Base-by-base conservation (phyloP, 1,284 basidiomycete genomes). In the Leccinum griseonigrum region DNA sequence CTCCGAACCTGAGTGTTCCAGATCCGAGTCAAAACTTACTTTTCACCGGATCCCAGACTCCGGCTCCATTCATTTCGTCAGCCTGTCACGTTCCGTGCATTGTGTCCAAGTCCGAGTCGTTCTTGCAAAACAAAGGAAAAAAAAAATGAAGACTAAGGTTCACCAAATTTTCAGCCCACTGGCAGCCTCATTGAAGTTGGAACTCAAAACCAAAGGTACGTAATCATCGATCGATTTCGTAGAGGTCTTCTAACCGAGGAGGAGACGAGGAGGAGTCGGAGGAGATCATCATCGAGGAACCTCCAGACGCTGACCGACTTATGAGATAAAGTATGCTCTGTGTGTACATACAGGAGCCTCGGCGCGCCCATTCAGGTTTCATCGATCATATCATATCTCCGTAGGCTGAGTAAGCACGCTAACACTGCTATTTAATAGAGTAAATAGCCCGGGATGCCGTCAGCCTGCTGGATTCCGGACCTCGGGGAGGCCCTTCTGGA, bases 311-410 rank as follows among this genome's bases (percentile, higher is more conserved):
- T 46, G 43, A 46, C 43, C 18, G 18, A 46, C 40, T 18, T 46
- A 22, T 46, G 43, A 46, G 18, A 11, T 22, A 46, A 22, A 22
- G 18, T 22, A 46, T 8, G 43, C 18, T 22, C 18, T 11, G 43
- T 18, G n/a, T 46, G 43, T 46, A 18, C 43, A 11, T 46, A 18
- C 43, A 11, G 4, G n/a, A n/a, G n/a, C n/a, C 43, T 46, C 34
- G 14, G 13, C 14, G 14, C 43, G 43, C 43, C 18, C 43, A 46
- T 46, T 46, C 43, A 46, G 2, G 18, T 26, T 61, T 62, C 59
- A 62, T 65, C 5, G 34, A 14, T 34, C 13, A 34, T 22, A 22
- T 34, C 29, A 29, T 29, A 29, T 29, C 11, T 67, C 65, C 62
- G 64, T 40, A 9, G 29, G 8, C 10, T 10, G 13, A 34, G 5